Evolutionary conservation across 768 basidiomycete species (phyloP).

Genomic region (Arthromyces matolae): DNA sequence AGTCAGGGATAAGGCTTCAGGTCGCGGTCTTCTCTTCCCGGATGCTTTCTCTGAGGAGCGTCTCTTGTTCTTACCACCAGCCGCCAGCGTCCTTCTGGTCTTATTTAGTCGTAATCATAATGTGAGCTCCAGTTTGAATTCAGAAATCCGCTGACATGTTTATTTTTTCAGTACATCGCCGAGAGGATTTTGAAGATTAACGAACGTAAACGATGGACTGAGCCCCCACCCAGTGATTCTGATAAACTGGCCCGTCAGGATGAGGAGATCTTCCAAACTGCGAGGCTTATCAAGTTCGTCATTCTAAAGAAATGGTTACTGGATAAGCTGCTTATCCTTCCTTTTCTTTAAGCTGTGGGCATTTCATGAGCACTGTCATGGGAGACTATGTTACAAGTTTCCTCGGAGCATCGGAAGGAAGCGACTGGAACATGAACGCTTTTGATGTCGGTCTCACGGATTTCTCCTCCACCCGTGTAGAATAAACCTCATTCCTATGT

Average conservation of each 20-base stretch:
- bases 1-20: conserved; percentile 45
- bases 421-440: conserved; percentile 48
- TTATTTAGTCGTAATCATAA: conserved; percentile 60
- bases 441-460: conserved; percentile 21
- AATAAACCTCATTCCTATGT: neutral
- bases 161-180: conserved; percentile 41
- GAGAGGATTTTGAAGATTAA: conserved; percentile 51
- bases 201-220: conserved; percentile 43
- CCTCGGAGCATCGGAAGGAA: conserved; percentile 51
- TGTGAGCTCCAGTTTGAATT: conserved; percentile 25
- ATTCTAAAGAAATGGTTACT: neutral
- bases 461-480: neutral
- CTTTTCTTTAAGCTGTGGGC: conserved; percentile 36
- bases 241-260: conserved; percentile 32
- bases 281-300: conserved; percentile 47
- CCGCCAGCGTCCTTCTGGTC: conserved; percentile 49
- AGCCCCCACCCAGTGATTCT: conserved; percentile 35
- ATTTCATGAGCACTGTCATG: conserved; percentile 52
- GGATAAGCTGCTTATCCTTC: neutral
- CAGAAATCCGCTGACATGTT: neutral
- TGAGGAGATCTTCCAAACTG: conserved; percentile 57
- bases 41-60: conserved; percentile 55
- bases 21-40: conserved; percentile 48
- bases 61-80: conserved; percentile 50
- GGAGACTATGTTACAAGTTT: conserved; percentile 61